Conservation (phyloP, 768 basidiomycete genomes). For the Boletus barrowsii region DNA sequence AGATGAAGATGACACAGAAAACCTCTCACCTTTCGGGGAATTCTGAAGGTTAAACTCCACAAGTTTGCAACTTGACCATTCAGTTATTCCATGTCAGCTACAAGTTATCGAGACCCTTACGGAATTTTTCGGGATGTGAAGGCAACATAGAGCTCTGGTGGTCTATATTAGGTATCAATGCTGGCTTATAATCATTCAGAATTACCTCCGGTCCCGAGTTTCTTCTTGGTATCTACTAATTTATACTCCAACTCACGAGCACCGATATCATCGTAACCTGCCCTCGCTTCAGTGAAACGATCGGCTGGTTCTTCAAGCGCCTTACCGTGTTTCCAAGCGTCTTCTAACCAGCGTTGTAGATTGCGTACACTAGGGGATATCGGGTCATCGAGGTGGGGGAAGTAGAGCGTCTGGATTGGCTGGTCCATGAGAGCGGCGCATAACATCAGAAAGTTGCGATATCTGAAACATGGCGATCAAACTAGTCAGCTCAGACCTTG, state of each 20-base stretch:
- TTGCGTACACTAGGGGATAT: slow-evolving; percentile 66
- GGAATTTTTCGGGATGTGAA: slow-evolving; percentile 79
- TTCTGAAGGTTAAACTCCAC: slow-evolving; percentile 60
- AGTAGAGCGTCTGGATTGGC: slow-evolving; percentile 56
- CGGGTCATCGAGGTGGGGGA: slow-evolving; percentile 53
- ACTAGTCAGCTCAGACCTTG: neutral
- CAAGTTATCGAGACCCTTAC: slow-evolving; percentile 43
- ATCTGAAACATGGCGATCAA: slow-evolving; percentile 41
- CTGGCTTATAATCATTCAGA: neutral
- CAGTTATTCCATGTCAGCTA: neutral
- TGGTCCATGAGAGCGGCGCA: slow-evolving; percentile 74
- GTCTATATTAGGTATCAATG: neutral
- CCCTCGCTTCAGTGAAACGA: neutral
- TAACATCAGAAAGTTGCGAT: slow-evolving; percentile 80
- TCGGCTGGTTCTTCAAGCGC: neutral
- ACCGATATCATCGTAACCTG: slow-evolving; percentile 75
- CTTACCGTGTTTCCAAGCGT: slow-evolving; percentile 71
- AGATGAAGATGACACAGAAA: slow-evolving; percentile 4
- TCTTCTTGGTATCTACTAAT: slow-evolving; percentile 58
- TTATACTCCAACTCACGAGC: slow-evolving; percentile 51
- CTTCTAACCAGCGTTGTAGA: slow-evolving; percentile 76
- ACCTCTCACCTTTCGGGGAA: slow-evolving; percentile 39
- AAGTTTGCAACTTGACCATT: slow-evolving; percentile 41
- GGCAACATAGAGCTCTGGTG: slow-evolving; percentile 70
- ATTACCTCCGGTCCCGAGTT: slow-evolving; percentile 79